Base-by-base conservation (phyloP, 148 eudicot species). In the Rhododendron henanense region DNA sequence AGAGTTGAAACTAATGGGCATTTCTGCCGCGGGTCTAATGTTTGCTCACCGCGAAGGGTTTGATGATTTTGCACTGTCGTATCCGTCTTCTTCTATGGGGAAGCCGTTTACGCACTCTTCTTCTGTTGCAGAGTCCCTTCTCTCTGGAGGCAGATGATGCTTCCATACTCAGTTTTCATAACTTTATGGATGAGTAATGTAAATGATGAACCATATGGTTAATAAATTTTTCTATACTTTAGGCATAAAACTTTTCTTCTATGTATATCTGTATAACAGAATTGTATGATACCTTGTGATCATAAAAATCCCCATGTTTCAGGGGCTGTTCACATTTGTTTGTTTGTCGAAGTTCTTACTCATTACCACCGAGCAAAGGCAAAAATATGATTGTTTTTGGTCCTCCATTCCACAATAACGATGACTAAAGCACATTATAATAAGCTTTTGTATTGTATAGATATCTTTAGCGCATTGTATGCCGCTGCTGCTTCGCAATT, bases 61-160 rank as follows among this genome's bases (percentile, higher is more conserved):
- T 25, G 82, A 78, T 28, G 85, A 69, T 16, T 25, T 69, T 47
- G 25, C 44, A 1, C 3, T 83, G n/a, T 83, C 61, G 3, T 69
- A 69, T 83, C 59, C 78, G 1, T 83, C 57, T 83, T 83, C 57
- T 83, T 65, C 85, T 10, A n/a, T 16, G 61, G 78, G 47, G 0
- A 69, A 45, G 44, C 25, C n/a, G 0, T 25, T 83, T 83, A 2
- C 45, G 15, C 25, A 69, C 3, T 15, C 77, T 0, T 31, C 78
- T 3, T 79, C 81, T n/a, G 74, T 59, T 71, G 53, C 84, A 4
- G 74, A 55, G 28, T 87, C 86, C 2, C 77, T 84, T 28, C 79
- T 84, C 35, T 69, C 84, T 19, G 77, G 81, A 8, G 89, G 89
- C 31, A 78, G 89, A 55, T 87, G 50, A 87, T 79, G 23, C 19